phyloP scores from a whole-genome alignment of 345 rosid genomes.

The Syzygium oleosum region DNA sequence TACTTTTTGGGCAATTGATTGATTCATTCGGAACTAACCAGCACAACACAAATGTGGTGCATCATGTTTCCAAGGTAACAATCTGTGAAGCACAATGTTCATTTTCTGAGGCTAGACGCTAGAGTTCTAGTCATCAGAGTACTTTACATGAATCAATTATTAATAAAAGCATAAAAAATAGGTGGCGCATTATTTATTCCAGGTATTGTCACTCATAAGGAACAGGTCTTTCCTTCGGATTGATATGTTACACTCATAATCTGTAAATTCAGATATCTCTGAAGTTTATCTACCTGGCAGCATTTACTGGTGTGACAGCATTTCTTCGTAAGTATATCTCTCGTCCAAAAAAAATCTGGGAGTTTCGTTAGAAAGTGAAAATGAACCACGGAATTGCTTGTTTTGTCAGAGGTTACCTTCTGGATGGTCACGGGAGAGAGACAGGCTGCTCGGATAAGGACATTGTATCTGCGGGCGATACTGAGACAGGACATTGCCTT shows the following conservation, averaged over 20 bases:
- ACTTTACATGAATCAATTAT: neutral
- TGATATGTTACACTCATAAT: neutral
- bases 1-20: conserved; percentile 56
- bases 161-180: neutral
- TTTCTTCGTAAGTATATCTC: conserved; percentile 54
- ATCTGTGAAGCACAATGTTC: neutral
- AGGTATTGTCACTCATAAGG: too few species aligned
- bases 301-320: conserved; percentile 53
- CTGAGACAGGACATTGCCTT: conserved; percentile 75
- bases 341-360: neutral
- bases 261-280: conserved; percentile 41
- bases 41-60: conserved; percentile 13
- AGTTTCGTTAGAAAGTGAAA: neutral
- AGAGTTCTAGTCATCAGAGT: neutral
- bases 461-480: conserved; percentile 61
- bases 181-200: neutral
- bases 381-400: too few species aligned
- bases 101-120: neutral
- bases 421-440: conserved; percentile 94
- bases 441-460: conserved; percentile 66
- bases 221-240: neutral
- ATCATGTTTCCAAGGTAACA: conserved; percentile 47
- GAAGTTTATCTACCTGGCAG: conserved; percentile 66
- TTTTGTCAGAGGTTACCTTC: conserved; percentile 56
- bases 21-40: conserved; percentile 67